Evolutionary conservation across 495 filamentous ascomycete genomes (phyloP).

Genomic region (Neurospora pannonica): DNA sequence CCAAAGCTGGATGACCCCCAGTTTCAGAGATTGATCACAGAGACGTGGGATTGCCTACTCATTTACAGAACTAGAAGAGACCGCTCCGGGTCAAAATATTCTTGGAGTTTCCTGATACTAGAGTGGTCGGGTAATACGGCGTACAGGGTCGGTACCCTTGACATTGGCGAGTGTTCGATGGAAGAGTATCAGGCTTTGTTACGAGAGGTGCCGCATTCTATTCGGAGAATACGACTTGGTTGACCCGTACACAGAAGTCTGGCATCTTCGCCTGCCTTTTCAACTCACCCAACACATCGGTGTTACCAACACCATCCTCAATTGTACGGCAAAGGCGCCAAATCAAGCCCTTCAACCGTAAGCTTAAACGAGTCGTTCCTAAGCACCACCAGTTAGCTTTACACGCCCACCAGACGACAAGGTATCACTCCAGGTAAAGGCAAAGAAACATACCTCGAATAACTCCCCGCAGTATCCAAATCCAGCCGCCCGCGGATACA

Average conservation of each 20-base stretch:
- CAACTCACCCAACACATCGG: not conserved
- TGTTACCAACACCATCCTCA: not conserved
- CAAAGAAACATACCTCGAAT: slow-evolving; percentile 42
- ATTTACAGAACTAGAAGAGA: not conserved
- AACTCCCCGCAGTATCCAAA: slow-evolving; percentile 66
- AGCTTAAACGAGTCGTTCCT: slow-evolving; percentile 75
- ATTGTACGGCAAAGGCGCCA: slow-evolving; percentile 60
- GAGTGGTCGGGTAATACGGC: not conserved
- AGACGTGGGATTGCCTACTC: not conserved
- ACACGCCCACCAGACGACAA: not conserved
- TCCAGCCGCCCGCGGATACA: slow-evolving; percentile 46
- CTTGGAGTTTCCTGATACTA: not conserved
- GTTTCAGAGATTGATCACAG: not conserved
- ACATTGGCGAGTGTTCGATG: not conserved
- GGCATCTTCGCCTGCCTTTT: not conserved
- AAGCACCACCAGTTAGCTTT: not conserved
- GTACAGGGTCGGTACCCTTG: not conserved
- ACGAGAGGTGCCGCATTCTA: not conserved
- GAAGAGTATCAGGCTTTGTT: not conserved
- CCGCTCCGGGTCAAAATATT: not conserved
- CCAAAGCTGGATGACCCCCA: not conserved
- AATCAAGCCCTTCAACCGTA: slow-evolving; percentile 60
- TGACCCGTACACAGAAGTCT: not conserved
- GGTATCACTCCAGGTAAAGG: not conserved
- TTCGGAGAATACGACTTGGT: not conserved